Evolutionary conservation across 306 rosid species (phyloP), one percentile per base, ranked within the genome.

Genomic region (Alnus glutinosa): DNA sequence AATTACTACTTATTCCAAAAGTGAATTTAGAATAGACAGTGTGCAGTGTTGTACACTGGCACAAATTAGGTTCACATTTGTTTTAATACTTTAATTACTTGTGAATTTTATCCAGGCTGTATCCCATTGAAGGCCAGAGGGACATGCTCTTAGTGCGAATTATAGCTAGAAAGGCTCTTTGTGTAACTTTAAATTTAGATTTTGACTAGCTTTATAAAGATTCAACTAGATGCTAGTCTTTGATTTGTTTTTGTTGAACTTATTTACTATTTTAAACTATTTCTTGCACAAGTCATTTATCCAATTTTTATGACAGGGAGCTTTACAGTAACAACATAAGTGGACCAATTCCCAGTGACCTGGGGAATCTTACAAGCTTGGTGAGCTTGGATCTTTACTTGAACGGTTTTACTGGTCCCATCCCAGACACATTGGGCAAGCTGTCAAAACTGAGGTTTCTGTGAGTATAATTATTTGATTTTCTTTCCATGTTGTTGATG

Each of bases 301-400:
- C 28, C 19, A 37, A 61, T 36, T 61, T 47, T 71, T 55, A 80
- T 83, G 23, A 79, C 83, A 92, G 99, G 90, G 98, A 95, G 81
- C 99, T 95, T 79, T 95, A 95, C 93, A 92, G 98, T 80, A 95
- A 95, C 83, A 91, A 95, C 86, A 91, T 95, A 66, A 93, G 92
- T 64, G 99, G 99, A 64, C 86, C 87, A 30, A 86, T 95, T 88
- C 99, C 99, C 19, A 90, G 94, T 73, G 99, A 95, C 83, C 84
- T 95, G 78, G 98, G 99, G 85, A 95, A 95, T 87, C 97, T 95
- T 85, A 95, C 98, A 84, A 95, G 90, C 89, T 84, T 95, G 90
- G 99, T 95, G 93, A 95, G 99, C 98, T 91, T 95, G 93, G 99
- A 95, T 88, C 93, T 95, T 70, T 95, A 93, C 84, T 83, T 95